Evolutionary conservation across 176 grass and related monocot genomes (phyloP), one percentile per base, ranked within the genome.

Genomic region (Avena insularis): DNA sequence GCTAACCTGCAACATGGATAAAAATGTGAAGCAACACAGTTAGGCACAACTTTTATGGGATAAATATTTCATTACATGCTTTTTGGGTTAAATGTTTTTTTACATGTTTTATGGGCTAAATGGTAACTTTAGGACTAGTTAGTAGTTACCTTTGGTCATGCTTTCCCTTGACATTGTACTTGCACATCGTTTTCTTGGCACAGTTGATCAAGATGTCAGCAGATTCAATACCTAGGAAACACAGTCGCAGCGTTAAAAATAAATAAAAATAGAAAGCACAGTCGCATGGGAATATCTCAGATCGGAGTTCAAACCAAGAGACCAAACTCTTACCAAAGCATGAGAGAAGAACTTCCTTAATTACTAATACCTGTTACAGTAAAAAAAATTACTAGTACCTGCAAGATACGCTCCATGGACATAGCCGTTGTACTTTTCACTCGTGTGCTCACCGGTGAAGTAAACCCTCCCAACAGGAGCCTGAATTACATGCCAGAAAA

Each of bases 201-300:
- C 89, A 91, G 38, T 65, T 79, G 77, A 84, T 73, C 10, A 91
- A 8, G 45, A 87, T 87, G 33, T 87, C 62, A 4, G 89, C 89
- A 36, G 85, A 91, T 5, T 91, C 89, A 3, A 87, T 91, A 80
- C 89, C 89, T 87, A 17, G 20, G 83, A 58, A 79, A 23, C 47
- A 47, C 16, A 1, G 16, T 20, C 62, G 29, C 10, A 50, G 9
- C 48, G 48, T 12, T 50, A 12, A 13, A 50, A 50, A 50, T 12
- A 50, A 40, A 0, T 40, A 43, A 0, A 50, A 50, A 50, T 13
- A 50, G 48, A 50, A 50, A 50, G 19, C 56, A 56, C 48, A 11
- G 16, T 56, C 0, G 20, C 65, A 40, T 78, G 4, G 5, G 35
- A 40, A 70, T 21, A 59, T 59, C 56, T 59, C 19, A 78, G 48